Evolutionary conservation across 192 early-diverging fungal species (phyloP), one percentile per base, ranked within the genome.

Genomic region (Podila clonocystis): DNA sequence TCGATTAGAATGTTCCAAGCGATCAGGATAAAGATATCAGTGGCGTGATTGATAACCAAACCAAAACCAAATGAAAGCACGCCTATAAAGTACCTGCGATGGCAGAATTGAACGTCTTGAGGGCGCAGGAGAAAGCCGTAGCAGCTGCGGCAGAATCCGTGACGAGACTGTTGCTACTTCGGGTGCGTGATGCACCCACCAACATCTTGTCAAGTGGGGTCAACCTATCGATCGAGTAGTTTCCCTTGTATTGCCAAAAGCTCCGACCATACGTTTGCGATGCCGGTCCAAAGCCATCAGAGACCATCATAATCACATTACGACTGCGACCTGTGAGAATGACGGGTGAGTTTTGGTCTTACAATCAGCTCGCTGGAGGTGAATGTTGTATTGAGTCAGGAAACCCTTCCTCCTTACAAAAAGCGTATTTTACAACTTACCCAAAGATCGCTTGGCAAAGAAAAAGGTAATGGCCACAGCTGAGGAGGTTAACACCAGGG

Each of bases 111-210:
- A 96, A 98, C 2, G 95, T 87, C 84, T 99, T 99, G 33, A 91
- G 75, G 17, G 85, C 91, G 79, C 97, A 98, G 19, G 96, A 88
- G 72, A 95, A 98, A 3, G 98, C 98, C 1, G 98, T 99, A 0
- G 97, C 98, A 11, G 97, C 98, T 29, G 98, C 97, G 12, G 98
- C 98, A 50, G 94, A 95, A 84, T 99, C 98, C 0, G 98, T 99
- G 7, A 99, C 89, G 31, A 98, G 83, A 49, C 92, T 93, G 83
- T 72, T 66, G 59, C 90, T 90, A 50, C 93, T 95, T 52, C 94
- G 87, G 7, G 98, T 99, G 41, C 98, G 91, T 24, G 95, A 96
- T 24, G 92, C 82, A n/a, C 98, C 97, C 19, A 98, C 93, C 63
- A 90, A 85, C 24, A 94, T 91, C 50, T 87, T 75, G 72, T 94